Evolutionary conservation across 2,329 filamentous ascomycete genomes (phyloP), one percentile per base, ranked within the genome.

Genomic region (Cyanodermella asteris): DNA sequence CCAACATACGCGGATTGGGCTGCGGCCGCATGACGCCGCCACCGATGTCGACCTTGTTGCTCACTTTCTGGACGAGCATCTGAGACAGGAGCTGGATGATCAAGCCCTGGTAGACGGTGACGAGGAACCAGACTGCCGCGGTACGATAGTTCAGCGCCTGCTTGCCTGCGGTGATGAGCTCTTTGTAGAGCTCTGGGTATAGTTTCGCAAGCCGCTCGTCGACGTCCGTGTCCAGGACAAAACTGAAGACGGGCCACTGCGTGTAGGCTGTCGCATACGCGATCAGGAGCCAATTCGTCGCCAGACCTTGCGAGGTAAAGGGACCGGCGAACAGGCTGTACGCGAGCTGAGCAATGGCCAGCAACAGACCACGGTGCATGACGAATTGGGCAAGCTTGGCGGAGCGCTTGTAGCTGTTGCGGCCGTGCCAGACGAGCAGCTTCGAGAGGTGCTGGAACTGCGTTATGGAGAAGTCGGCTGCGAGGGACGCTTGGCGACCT

Each of bases 331-430:
- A n/a, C 32, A 94, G 90, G 45, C 77, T 90, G 56, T 84, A 97
- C 61, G 97, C 81, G 1, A 87, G 94, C 53, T 97, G 87, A 40
- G 82, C 93, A 15, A 94, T 81, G 27, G 69, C 73, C 41, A 97
- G 91, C 41, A 97, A 91, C 22, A 97, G 57, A 25, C 87, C 87
- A 40, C 87, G 75, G 45, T 97, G 90, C 39, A 97, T 97, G 39
- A 97, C 84, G 48, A 97, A 97, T 46, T 94, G 90, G 1, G 78
- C 81, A 13, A 97, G 64, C 51, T 97, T 97, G 15, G 87, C 87
- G 30, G 71, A 80, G 22, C 90, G 69, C 50, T 94, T 94, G 59
- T 97, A 97, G 38, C 73, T 84, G 51, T 97, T 97, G 16, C 90
- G 71, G 1, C 87, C 87, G 45, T 97, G 90, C 87, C 90, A 97